phyloP scores from a whole-genome alignment of 23 red algal genomes.

The Cyanidioschyzon merolae region DNA sequence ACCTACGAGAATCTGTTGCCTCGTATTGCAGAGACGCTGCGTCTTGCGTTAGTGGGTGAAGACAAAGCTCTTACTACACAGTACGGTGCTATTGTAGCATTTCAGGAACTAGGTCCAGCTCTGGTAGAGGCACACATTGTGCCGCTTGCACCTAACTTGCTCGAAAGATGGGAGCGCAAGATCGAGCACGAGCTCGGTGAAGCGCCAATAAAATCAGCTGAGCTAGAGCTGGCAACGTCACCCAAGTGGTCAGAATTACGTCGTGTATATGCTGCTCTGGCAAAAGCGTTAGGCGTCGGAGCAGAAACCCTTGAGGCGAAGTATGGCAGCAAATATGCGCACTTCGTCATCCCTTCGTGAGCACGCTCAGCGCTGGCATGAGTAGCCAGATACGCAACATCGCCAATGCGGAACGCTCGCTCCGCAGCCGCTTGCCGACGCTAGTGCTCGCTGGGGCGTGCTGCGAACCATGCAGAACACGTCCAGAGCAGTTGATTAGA shows the following conservation, averaged over 20 bases:
- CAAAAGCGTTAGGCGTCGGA: background rate
- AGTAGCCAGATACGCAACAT: too few relatives aligned
- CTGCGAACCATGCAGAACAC: too few relatives aligned
- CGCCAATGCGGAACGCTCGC: too few relatives aligned
- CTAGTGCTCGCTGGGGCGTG: too few relatives aligned
- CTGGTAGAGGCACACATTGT: background rate
- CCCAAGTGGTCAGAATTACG: background rate
- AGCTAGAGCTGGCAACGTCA: background rate
- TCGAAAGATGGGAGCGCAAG: background rate
- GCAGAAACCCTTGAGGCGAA: background rate
- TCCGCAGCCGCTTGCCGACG: too few relatives aligned
- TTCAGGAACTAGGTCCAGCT: slow-evolving; percentile 30
- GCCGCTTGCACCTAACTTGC: background rate
- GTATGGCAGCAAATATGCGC: background rate
- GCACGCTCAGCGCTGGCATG: too few relatives aligned
- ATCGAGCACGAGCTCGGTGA: background rate
- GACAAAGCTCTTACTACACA: slow-evolving; percentile 67
- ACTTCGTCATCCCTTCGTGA: too few relatives aligned
- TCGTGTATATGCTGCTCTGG: background rate
- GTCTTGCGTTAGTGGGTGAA: slow-evolving; percentile 32
- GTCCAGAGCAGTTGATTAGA: too few relatives aligned
- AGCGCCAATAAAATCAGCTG: background rate
- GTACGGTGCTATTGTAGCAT: slow-evolving; percentile 80
- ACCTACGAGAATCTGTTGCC: slow-evolving; percentile 48
- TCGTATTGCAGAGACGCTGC: slow-evolving; percentile 57